Percentiles rank a stretch among this genome's conserved stretches.
Evolutionary conservation across 768 basidiomycete species (phyloP).

Genomic region (Lyophyllum decastes): DNA sequence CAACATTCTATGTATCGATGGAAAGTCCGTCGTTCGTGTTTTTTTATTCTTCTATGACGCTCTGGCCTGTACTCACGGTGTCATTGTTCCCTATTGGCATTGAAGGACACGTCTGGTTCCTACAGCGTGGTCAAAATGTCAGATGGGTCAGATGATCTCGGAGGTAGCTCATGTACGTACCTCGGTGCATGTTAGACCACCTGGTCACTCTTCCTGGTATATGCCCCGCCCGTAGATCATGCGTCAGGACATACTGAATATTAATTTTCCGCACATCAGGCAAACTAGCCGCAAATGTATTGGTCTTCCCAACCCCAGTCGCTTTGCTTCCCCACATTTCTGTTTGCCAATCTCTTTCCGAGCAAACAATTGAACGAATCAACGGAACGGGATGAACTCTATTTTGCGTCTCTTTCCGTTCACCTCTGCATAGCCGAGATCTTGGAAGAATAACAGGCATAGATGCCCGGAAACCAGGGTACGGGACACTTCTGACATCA

Average conservation of each 20-base stretch:
- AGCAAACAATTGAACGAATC: neutral
- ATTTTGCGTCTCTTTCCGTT: neutral
- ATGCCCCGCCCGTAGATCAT: neutral
- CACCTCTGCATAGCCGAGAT: neutral
- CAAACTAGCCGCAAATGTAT: neutral
- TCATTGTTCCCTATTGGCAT: no score
- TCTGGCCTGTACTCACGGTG: no score
- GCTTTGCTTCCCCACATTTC: neutral
- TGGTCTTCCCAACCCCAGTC: neutral
- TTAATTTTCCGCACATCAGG: neutral
- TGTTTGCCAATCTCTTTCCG: neutral
- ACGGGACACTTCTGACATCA: neutral
- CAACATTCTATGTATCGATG: no score
- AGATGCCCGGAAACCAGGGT: neutral
- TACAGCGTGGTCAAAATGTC: neutral
- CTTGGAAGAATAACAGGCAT: neutral
- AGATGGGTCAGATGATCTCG: neutral
- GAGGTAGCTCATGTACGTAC: neutral
- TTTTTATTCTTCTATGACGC: no score
- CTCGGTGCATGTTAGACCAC: neutral
- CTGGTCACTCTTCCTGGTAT: neutral
- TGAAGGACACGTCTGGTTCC: neutral
- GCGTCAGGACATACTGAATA: neutral
- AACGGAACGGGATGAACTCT: neutral
- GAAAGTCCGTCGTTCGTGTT: no score